These are phyloP conservation scores for Fagopyrum tataricum DNA, from an alignment of 148 eudicot species.

Conservation along the genomic window DNA sequence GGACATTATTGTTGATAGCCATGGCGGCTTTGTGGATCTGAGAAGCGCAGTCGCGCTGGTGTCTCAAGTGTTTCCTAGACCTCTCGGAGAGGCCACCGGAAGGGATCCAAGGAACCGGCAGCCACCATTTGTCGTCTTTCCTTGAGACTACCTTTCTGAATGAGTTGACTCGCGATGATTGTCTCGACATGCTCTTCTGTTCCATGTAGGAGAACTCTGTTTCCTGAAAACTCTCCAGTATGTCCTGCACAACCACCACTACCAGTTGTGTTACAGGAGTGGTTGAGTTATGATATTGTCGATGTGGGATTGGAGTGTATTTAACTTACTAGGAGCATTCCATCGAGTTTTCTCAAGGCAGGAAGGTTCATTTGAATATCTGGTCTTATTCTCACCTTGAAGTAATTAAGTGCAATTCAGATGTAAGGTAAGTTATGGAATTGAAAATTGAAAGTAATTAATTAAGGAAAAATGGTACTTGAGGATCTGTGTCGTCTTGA, in stretches of 20 bases:
- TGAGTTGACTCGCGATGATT: constrained; percentile 49
- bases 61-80: constrained; percentile 51
- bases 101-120: constrained; percentile 81
- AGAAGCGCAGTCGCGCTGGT: constrained; percentile 63
- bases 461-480: constrained; percentile 37
- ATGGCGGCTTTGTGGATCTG: constrained; percentile 96
- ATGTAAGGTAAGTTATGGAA: not conserved
- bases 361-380: constrained; percentile 85
- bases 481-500: constrained; percentile 40
- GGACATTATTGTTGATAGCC: constrained; percentile 71
- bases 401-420: not conserved
- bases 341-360: constrained; percentile 76
- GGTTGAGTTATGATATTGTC: too few species aligned
- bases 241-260: constrained; percentile 45
- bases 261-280: too few species aligned
- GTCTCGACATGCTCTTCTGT: constrained; percentile 58
- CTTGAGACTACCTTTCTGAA: constrained; percentile 51
- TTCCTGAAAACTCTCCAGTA: constrained; percentile 74
- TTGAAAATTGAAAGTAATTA: not conserved
- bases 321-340: constrained; percentile 71
- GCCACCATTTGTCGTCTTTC: constrained; percentile 94
- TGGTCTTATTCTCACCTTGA: constrained; percentile 63
- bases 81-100: constrained; percentile 65
- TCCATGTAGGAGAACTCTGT: constrained; percentile 89
- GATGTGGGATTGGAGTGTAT: too few species aligned